Base-by-base conservation (phyloP, 2,329 filamentous ascomycete species). In the Thelonectria discophora region DNA sequence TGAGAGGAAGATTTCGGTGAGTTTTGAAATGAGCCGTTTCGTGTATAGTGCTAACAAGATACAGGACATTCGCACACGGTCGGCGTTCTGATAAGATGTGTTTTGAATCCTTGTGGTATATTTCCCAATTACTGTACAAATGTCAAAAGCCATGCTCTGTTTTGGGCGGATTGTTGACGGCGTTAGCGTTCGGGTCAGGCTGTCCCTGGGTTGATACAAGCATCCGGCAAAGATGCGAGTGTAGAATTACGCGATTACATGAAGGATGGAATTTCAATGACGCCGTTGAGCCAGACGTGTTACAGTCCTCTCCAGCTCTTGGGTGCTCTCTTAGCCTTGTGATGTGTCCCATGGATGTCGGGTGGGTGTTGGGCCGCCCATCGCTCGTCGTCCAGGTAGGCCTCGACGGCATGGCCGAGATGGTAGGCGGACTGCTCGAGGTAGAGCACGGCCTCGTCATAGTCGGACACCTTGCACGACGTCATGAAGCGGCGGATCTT, bases 1-100 rank as follows among this genome's bases (percentile, higher is more conserved):
- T 73, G 96, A 99, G 83, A 89, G 95, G 73, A 97, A 97, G 81
- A 94, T 99, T 73, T 93, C 91, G 62, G 84, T 84, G 73, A 74
- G 82, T 77, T 54, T n/a, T 6, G 32, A 55, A 15, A 20, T 20
- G 11, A 7, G 6, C 30, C 11, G 30, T 6, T 32, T 32, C n/a
- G 30, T 32, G 30, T n/a, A 32, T 30, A 10, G 27, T 20, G 53
- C 73, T 79, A 67, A 78, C 63, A 34, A 48, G 27, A 37, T 10
- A 17, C 60, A 85, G 83, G 84, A 88, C 62, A 81, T 87, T 50
- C 84, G 85, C 50, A 87, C 85, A 37, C 78, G 85, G 56, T 86
- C 85, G 63, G 85, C 85, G 47, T 87, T 88, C 68, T 87, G 78
- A 81, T 63, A 50, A 54, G 49, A 42, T 48, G 55, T 53, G 63